phyloP scores from a whole-genome alignment of 345 rosid genomes.

The Sonneratia caseolaris region DNA sequence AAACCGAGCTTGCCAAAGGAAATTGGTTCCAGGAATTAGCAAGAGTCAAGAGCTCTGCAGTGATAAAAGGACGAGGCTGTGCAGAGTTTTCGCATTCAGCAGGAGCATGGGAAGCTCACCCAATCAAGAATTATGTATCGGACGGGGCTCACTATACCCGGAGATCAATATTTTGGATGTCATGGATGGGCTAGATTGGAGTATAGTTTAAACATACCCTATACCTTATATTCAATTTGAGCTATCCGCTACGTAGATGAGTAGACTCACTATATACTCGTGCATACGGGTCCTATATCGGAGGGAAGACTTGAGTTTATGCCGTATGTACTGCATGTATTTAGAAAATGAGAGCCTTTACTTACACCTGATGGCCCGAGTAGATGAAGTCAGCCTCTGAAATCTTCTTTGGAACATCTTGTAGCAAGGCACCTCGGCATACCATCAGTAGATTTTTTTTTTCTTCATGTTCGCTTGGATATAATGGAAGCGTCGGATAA shows the following conservation, averaged over 20 bases:
- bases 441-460: too few species aligned
- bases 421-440: too few species aligned
- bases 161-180: constrained; percentile 30
- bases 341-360: too few species aligned
- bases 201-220: constrained; percentile 1
- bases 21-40: constrained; percentile 49
- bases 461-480: too few species aligned
- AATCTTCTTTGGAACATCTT: too few species aligned
- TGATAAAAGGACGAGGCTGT: constrained; percentile 24
- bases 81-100: constrained; percentile 33
- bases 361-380: too few species aligned
- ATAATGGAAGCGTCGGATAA: too few species aligned
- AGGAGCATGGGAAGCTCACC: constrained; percentile 73
- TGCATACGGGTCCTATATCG: background rate
- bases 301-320: background rate
- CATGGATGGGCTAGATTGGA: constrained; percentile 41
- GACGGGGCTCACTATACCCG: constrained; percentile 13
- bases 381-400: too few species aligned
- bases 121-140: constrained; percentile 10
- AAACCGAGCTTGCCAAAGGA: constrained; percentile 33
- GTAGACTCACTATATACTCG: background rate
- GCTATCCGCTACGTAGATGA: background rate
- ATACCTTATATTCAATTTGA: constrained; percentile 1
- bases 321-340: too few species aligned
- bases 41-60: constrained; percentile 64